Conservation (phyloP, 176 grass and related monocot species). For the Eragrostis nindensis region DNA sequence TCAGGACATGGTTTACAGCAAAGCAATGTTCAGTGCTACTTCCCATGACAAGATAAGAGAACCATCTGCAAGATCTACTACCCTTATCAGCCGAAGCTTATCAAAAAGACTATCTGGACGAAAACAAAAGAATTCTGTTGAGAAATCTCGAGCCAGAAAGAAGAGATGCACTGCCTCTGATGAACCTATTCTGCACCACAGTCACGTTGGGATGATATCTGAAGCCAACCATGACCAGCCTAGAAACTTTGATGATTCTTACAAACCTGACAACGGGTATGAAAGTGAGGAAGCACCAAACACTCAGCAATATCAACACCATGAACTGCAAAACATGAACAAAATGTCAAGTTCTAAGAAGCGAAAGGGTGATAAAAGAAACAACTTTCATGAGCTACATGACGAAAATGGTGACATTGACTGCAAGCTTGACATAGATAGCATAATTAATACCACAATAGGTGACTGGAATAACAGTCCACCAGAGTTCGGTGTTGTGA, state of each 20-base stretch:
- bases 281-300: constrained; percentile 20
- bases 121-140: constrained; percentile 48
- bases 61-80: constrained; percentile 29
- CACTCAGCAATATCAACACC: constrained; percentile 33
- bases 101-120: constrained; percentile 45
- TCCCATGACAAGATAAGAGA: constrained; percentile 35
- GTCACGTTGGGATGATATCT: constrained; percentile 16
- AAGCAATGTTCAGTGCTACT: constrained; percentile 34
- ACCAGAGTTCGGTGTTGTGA: constrained; percentile 38
- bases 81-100: constrained; percentile 29
- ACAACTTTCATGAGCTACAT: constrained; percentile 27
- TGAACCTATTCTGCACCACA: constrained; percentile 29
- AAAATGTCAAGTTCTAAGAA: constrained; percentile 40
- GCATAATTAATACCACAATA: constrained; percentile 45
- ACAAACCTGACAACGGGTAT: constrained; percentile 41
- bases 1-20: constrained; percentile 32
- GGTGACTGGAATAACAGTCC: constrained; percentile 37
- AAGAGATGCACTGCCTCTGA: constrained; percentile 32
- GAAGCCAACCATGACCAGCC: constrained; percentile 25
- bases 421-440: constrained; percentile 33
- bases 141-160: constrained; percentile 53
- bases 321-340: constrained; percentile 41
- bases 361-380: constrained; percentile 43
- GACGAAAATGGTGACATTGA: constrained; percentile 35
- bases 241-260: constrained; percentile 29